These are phyloP conservation scores for Aspergillus awamori DNA, from an alignment of 2,329 filamentous ascomycete genomes.

Conservation along the genomic window DNA sequence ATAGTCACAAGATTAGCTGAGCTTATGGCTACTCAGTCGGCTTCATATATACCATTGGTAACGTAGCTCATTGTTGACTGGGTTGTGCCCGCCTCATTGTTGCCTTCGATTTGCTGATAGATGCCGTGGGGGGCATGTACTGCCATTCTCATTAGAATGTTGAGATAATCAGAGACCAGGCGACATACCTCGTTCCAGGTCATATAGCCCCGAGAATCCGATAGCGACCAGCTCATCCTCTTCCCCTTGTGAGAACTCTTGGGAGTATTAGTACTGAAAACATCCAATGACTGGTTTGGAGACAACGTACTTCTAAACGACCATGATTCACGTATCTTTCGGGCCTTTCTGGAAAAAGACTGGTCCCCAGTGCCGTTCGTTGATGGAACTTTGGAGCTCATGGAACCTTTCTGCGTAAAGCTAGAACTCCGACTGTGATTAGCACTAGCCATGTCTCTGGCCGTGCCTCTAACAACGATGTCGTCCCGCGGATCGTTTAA, in stretches of 20 bases:
- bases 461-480: constrained; percentile 20
- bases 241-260: constrained; percentile 31
- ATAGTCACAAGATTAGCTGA: not conserved
- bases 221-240: constrained; percentile 36
- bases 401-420: constrained; percentile 20
- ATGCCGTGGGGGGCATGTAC: constrained; percentile 32
- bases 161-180: not conserved
- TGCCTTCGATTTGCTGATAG: constrained; percentile 23
- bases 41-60: constrained; percentile 19
- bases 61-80: constrained; percentile 21
- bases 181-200: constrained; percentile 32
- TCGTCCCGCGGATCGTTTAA: constrained; percentile 28
- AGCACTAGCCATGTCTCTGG: constrained; percentile 19
- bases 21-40: not conserved
- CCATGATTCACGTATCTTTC: constrained; percentile 32
- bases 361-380: constrained; percentile 20
- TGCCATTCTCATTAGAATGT: constrained; percentile 16
- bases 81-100: constrained; percentile 6
- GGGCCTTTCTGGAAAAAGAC: constrained; percentile 25
- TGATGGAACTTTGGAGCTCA: constrained; percentile 19
- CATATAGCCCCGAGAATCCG: constrained; percentile 33
- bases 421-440: constrained; percentile 26
- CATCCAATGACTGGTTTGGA: not conserved
- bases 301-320: constrained; percentile 29
- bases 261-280: not conserved